Conservation (phyloP, 352 stramenopile species). For the Phytophthora melonis region DNA sequence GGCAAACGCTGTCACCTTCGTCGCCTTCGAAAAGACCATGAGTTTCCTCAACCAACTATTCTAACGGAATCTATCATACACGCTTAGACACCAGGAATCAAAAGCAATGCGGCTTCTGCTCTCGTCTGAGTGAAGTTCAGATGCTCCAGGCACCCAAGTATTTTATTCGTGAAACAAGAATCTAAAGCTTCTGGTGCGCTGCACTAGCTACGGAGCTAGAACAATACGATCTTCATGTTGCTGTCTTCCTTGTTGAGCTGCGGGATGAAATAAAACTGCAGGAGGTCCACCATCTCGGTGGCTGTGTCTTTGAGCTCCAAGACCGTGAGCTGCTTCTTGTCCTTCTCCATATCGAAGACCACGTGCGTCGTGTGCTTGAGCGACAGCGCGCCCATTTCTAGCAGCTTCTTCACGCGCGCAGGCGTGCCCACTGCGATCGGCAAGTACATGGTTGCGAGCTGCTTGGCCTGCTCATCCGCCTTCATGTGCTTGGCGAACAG, state of each 20-base stretch:
- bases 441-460: constrained; percentile 76
- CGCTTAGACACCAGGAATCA: constrained; percentile 8
- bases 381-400: constrained; percentile 81
- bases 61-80: constrained; percentile 38
- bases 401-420: constrained; percentile 77
- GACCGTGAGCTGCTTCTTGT: constrained; percentile 89
- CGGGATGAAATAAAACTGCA: constrained; percentile 82
- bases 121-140: constrained; percentile 17
- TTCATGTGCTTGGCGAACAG: constrained; percentile 97
- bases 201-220: constrained; percentile 39
- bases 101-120: neutral
- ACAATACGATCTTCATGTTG: constrained; percentile 80
- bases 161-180: constrained; percentile 19
- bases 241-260: constrained; percentile 55
- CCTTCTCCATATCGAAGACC: constrained; percentile 88
- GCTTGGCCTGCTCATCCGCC: constrained; percentile 88
- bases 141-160: constrained; percentile 2
- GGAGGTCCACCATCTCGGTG: constrained; percentile 79
- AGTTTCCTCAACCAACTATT: constrained; percentile 81
- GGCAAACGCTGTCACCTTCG: constrained; percentile 87
- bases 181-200: neutral
- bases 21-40: constrained; percentile 85
- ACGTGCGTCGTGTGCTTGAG: constrained; percentile 83
- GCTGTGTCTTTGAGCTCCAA: constrained; percentile 88
- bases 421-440: constrained; percentile 87